These are phyloP conservation scores for Ophiocordyceps camponoti-saundersi DNA, from an alignment of 2,329 filamentous ascomycete species.

Conservation along the genomic window DNA sequence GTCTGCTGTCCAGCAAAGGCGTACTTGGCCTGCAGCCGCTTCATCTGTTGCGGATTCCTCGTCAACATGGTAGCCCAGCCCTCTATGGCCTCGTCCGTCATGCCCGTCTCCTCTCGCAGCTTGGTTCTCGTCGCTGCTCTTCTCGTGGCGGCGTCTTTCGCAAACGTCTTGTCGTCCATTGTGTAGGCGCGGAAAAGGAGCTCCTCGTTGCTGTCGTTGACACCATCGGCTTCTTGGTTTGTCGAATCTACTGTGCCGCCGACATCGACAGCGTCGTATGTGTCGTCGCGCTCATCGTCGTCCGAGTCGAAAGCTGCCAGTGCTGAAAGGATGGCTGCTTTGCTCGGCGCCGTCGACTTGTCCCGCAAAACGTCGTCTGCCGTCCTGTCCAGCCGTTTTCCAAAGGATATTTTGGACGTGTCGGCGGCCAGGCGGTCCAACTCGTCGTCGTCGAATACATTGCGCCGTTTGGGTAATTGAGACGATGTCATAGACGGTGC, in stretches of 20 bases:
- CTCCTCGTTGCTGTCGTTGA: slow-evolving; percentile 45
- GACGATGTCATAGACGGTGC: slow-evolving; percentile 43
- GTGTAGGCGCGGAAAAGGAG: slow-evolving; percentile 58
- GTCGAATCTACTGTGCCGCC: slow-evolving; percentile 69
- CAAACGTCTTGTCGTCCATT: slow-evolving; percentile 47
- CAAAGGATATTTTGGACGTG: slow-evolving; percentile 56
- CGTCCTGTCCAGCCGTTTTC: slow-evolving; percentile 47
- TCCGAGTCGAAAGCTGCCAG: slow-evolving; percentile 82
- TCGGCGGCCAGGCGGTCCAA: slow-evolving; percentile 55
- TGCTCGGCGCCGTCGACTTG: slow-evolving; percentile 47
- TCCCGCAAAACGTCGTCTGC: slow-evolving; percentile 59
- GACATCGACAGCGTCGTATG: slow-evolving; percentile 83
- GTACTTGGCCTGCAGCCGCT: slow-evolving; percentile 54
- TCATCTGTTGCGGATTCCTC: slow-evolving; percentile 51
- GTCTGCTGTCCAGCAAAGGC: slow-evolving; percentile 50
- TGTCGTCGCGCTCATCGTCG: slow-evolving; percentile 93
- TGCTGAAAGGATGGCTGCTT: slow-evolving; percentile 76
- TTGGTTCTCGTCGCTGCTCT: slow-evolving; percentile 42
- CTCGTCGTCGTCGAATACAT: slow-evolving; percentile 67
- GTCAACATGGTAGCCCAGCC: slow-evolving; percentile 82
- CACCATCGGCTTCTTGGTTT: slow-evolving; percentile 33
- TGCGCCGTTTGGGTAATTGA: slow-evolving; percentile 42
- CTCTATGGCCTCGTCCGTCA: slow-evolving; percentile 89
- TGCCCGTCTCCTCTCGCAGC: slow-evolving; percentile 59
- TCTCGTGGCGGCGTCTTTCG: slow-evolving; percentile 52